Conservation (phyloP, 139 green algal species). For the Tetraselmis chui region DNA sequence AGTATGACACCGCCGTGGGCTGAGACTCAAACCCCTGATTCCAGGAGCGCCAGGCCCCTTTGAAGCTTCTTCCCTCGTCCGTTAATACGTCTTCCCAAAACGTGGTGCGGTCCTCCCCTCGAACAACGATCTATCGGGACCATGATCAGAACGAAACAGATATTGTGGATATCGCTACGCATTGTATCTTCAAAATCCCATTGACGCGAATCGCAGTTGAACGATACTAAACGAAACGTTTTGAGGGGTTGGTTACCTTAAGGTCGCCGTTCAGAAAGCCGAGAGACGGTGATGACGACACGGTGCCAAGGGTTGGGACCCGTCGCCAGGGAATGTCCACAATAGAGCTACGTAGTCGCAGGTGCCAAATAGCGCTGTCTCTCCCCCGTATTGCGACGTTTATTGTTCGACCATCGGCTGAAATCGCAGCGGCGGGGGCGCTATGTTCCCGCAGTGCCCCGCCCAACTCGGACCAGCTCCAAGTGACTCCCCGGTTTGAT, state of each 20-base stretch:
- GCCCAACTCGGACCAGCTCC: not conserved
- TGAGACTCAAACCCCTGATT: not conserved
- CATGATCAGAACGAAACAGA: too few relatives aligned
- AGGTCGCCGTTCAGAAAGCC: not conserved
- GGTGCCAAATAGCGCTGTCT: not conserved
- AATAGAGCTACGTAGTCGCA: not conserved
- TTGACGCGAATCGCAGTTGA: too few relatives aligned
- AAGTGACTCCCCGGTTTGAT: not conserved
- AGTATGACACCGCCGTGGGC: not conserved
- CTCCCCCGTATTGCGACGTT: not conserved
- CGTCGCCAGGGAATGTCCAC: not conserved
- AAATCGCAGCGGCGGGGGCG: not conserved
- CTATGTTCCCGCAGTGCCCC: not conserved
- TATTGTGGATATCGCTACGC: too few relatives aligned
- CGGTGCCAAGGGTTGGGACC: not conserved
- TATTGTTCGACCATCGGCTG: not conserved
- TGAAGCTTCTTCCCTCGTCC: not conserved
- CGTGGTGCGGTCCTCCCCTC: not conserved
- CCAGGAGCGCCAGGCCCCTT: not conserved
- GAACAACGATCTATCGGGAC: not conserved
- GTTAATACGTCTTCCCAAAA: not conserved
- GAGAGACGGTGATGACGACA: not conserved
- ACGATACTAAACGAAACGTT: too few relatives aligned
- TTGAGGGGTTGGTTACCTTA: not conserved
- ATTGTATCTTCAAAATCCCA: too few relatives aligned